Evolutionary conservation across 306 rosid species (phyloP).

Genomic region (Cotoneaster glaucophyllus): DNA sequence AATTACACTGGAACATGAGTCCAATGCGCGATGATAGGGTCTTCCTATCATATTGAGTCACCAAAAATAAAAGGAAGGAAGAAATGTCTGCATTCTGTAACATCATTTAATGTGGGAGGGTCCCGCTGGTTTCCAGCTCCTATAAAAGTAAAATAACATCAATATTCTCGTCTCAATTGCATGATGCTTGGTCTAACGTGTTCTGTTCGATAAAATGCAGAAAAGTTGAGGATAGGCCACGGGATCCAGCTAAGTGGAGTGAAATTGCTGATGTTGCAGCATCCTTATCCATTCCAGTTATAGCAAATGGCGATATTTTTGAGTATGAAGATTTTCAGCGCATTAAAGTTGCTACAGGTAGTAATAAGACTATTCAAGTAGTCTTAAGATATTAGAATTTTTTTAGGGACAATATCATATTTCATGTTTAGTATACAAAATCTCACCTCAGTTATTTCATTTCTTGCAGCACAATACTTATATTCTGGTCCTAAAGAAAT

Average conservation of each 20-base stretch:
- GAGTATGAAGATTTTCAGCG: constrained; percentile 60
- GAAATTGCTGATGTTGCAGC: constrained; percentile 86
- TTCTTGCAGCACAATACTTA: neutral
- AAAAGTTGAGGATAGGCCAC: constrained; percentile 75
- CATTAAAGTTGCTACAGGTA: constrained; percentile 76
- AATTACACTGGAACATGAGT: neutral
- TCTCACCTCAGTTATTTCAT: neutral
- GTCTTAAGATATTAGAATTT: constrained; percentile 7
- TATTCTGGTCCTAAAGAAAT: neutral
- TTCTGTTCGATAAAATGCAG: constrained; percentile 42
- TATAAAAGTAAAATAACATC: neutral
- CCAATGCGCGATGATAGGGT: neutral
- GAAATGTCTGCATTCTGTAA: neutral
- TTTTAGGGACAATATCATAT: neutral
- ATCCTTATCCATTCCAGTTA: constrained; percentile 79
- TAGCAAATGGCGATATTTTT: constrained; percentile 83
- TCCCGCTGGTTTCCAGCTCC: neutral
- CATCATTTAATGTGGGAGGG: neutral
- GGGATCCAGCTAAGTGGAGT: constrained; percentile 93
- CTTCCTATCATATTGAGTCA: neutral
- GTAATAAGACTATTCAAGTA: constrained; percentile 11
- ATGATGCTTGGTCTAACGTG: constrained; percentile 8
- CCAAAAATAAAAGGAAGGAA: neutral
- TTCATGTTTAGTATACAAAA: neutral
- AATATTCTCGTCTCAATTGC: neutral